Evolutionary conservation across 768 basidiomycete genomes (phyloP).

Genomic region (Podaxis sp.): DNA sequence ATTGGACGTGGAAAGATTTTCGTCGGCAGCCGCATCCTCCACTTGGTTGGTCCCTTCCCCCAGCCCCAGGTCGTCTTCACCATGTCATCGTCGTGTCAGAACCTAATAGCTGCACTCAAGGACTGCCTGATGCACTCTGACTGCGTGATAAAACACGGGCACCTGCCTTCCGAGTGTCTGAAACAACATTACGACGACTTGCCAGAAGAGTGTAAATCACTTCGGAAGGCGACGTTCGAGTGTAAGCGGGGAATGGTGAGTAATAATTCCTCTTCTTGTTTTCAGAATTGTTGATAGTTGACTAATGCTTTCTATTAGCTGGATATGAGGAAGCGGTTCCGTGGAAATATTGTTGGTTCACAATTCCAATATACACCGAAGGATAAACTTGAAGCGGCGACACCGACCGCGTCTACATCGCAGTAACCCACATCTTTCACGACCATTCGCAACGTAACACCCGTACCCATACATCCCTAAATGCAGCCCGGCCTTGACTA

Average conservation of each 20-base stretch:
- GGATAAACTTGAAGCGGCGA: constrained; percentile 13
- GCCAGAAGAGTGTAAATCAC: constrained; percentile 73
- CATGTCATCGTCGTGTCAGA: constrained; percentile 82
- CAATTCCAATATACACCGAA: constrained; percentile 40
- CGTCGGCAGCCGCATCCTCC: neutral
- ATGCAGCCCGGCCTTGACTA: neutral
- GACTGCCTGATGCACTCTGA: constrained; percentile 82
- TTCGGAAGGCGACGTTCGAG: constrained; percentile 81
- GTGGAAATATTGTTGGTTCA: constrained; percentile 64
- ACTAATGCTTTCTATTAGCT: constrained; percentile 36
- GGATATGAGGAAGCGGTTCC: constrained; percentile 81
- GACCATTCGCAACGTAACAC: neutral
- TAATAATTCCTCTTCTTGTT: constrained; percentile 9
- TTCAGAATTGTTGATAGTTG: neutral
- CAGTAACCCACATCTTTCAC: neutral
- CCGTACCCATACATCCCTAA: neutral
- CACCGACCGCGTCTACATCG: constrained; percentile 6
- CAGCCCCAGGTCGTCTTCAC: neutral
- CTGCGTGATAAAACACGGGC: constrained; percentile 76
- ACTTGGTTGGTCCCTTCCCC: neutral
- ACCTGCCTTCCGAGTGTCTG: constrained; percentile 83
- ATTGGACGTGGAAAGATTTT: neutral
- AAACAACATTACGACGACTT: constrained; percentile 69
- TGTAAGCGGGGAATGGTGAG: constrained; percentile 89
- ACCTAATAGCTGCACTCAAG: constrained; percentile 73